These are phyloP conservation scores for Lactarius quietus DNA, from an alignment of 768 basidiomycete species.

Conservation along the genomic window DNA sequence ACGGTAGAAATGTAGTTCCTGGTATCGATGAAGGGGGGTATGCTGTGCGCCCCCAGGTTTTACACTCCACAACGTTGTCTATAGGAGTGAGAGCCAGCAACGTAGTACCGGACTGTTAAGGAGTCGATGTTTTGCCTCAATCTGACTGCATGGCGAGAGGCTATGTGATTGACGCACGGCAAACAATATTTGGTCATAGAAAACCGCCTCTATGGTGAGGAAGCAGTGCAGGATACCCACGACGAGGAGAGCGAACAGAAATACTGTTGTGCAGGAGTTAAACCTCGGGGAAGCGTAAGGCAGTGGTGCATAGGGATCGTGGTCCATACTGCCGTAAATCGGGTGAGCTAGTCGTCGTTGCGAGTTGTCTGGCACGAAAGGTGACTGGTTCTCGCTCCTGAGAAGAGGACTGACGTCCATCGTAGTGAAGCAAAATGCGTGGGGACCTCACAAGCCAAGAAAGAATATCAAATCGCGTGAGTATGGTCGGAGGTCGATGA, in stretches of 20 bases:
- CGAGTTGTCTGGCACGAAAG: background rate
- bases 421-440: too few relatives aligned
- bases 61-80: background rate
- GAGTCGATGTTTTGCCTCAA: background rate
- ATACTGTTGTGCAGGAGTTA: background rate
- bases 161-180: background rate
- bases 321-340: background rate
- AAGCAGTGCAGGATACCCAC: slow-evolving; percentile 3
- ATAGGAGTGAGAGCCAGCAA: background rate
- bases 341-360: background rate
- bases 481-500: background rate
- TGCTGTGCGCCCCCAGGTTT: background rate
- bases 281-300: background rate
- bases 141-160: background rate
- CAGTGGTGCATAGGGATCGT: slow-evolving; percentile 1
- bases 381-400: background rate
- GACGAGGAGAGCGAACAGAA: background rate
- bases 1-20: background rate
- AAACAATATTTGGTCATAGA: slow-evolving; percentile 9
- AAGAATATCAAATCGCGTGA: slow-evolving; percentile 5
- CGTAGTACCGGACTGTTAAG: background rate
- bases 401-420: background rate
- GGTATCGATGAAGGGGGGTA: background rate
- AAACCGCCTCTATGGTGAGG: background rate
- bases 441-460: background rate